These are phyloP conservation scores for Cryptosporidium sp. DNA, from an alignment of 169 alveolate genomes.

Conservation along the genomic window DNA sequence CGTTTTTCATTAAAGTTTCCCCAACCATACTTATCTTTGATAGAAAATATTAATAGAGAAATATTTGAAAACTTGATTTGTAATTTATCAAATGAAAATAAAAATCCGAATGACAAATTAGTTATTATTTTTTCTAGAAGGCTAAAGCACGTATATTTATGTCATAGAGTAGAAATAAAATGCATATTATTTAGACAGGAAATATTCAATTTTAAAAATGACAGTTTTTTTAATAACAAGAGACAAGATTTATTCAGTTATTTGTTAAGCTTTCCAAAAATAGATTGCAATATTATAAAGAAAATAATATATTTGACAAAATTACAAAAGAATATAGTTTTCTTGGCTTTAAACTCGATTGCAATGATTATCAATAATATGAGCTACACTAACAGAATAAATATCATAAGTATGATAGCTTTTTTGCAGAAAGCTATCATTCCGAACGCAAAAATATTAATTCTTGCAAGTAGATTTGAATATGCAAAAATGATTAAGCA, in stretches of 20 bases:
- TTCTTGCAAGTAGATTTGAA: slow-evolving; percentile 5
- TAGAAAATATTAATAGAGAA: slow-evolving; percentile 3
- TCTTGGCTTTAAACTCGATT: neutral
- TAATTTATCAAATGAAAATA: neutral
- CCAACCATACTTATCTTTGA: neutral
- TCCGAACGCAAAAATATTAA: slow-evolving; percentile 10
- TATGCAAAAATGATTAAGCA: slow-evolving; percentile 18
- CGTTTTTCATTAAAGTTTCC: neutral
- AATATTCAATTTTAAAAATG: neutral
- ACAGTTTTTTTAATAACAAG: neutral
- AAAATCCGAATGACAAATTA: neutral
- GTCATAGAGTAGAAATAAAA: neutral
- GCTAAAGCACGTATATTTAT: neutral
- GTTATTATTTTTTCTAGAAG: neutral
- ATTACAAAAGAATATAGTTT: slow-evolving; percentile 8
- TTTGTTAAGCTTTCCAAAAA: neutral
- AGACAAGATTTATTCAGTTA: slow-evolving; percentile 24
- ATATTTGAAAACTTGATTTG: neutral
- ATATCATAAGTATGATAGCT: neutral
- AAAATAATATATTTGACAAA: slow-evolving; percentile 4
- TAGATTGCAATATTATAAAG: neutral
- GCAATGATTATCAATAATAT: slow-evolving; percentile 16
- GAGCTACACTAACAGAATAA: neutral
- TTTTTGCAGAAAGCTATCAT: slow-evolving; percentile 9
- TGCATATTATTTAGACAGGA: neutral